Evolutionary conservation across 108 stramenopile species (phyloP), one percentile per base, ranked within the genome.

Genomic region (Cyclotella distinguenda): DNA sequence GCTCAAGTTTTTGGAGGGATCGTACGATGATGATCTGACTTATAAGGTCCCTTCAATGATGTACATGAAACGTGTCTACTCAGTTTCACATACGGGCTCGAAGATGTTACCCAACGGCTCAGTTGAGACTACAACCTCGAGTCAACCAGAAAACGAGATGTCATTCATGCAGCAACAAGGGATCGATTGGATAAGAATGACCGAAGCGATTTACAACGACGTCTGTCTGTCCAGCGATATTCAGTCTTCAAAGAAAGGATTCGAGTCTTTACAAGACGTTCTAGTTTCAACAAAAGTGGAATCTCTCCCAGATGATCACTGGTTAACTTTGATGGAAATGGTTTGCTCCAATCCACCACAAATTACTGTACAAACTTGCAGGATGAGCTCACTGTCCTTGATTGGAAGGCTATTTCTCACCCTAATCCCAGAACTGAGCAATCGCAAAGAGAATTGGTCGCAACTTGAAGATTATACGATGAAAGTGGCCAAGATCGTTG

Each of bases 51-150:
- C 87, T 10, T 80, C 90, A 15, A 83, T 88, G 81, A 50, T 82
- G n/a, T 91, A 85, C 59, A 61, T 91, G 16, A 87, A 85, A 50
- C 86, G 85, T 21, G 70, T 84, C 0, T 88, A 86, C 52, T 71
- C 71, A 4, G 31, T 8, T 15, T 15, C 22, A 9, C 7, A 42
- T 5, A 27, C 39, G 15, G 16, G 56, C 39, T 39, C 56, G n/a
- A n/a, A n/a, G n/a, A n/a, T n/a, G n/a, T n/a, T n/a, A n/a, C n/a
- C n/a, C n/a, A n/a, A n/a, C 9, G 39, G 35, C 3, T 55, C 53
- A 3, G 6, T 55, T 11, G 13, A 13, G 4, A 16, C 23, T 4
- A 42, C 4, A 2, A 8, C 4, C 4, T 6, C 16, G 21, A 28
- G 9, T 43, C 26, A 44, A 30, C 8, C 1, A n/a, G 35, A 27